A percentile compares a stretch with the other conserved stretches of the same genome.
Conservation (phyloP, 1,284 basidiomycete genomes). For the Ganoderma lucidum region DNA sequence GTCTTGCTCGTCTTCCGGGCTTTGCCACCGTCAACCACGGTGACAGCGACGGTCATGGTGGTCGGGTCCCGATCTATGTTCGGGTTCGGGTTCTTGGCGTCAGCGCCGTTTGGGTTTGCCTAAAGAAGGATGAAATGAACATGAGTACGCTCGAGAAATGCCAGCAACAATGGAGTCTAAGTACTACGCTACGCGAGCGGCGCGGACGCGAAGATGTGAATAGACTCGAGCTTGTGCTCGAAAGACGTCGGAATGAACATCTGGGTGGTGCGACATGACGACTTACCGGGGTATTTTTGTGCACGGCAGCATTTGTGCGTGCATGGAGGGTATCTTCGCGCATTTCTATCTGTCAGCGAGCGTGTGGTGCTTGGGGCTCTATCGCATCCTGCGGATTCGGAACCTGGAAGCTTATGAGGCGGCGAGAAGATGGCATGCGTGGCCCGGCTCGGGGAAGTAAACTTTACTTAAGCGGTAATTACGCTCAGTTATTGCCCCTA, state of each 20-base stretch:
- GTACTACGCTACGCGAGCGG: not conserved
- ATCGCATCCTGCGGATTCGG: not conserved
- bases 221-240: not conserved
- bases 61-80: constrained; percentile 4
- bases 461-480: not conserved
- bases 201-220: not conserved
- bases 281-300: constrained; percentile 14
- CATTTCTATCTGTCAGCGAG: constrained; percentile 3
- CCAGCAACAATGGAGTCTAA: not conserved
- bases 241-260: not conserved
- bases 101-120: constrained; percentile 12
- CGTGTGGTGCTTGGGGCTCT: not conserved
- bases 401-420: not conserved
- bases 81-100: constrained; percentile 13
- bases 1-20: constrained; percentile 41
- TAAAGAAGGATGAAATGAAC: not conserved
- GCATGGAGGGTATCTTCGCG: constrained; percentile 9
- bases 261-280: not conserved
- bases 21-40: not conserved
- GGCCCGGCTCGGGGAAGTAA: not conserved
- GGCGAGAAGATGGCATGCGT: not conserved
- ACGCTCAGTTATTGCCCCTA: not conserved
- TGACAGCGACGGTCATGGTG: constrained; percentile 14
- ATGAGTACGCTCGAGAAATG: not conserved
- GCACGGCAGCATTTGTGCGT: constrained; percentile 9